Percentiles rank a stretch among this genome's conserved stretches.
Conservation (phyloP, 129 eudicot species). For the Chrysanthemum makinoi region DNA sequence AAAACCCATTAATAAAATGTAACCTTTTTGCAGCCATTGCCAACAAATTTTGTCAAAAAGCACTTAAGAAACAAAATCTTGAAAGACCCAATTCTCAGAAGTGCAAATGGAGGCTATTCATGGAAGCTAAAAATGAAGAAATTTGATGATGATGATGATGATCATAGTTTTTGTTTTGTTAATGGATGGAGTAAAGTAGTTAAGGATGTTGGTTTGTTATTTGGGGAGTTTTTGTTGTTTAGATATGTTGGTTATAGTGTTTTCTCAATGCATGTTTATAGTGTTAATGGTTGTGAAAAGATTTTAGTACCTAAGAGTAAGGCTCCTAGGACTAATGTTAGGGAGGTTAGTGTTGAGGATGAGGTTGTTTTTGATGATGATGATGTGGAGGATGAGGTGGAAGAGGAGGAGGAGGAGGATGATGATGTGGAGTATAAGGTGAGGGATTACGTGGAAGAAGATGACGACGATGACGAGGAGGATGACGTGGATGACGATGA, state of each 20-base stretch:
- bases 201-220: conserved; percentile 16
- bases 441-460: background rate
- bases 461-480: background rate
- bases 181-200: conserved; percentile 24
- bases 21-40: conserved; percentile 8
- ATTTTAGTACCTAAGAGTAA: background rate
- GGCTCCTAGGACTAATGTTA: background rate
- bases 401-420: background rate
- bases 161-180: background rate
- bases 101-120: conserved; percentile 16
- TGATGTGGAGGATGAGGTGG: background rate
- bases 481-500: background rate
- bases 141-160: background rate
- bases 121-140: conserved; percentile 14
- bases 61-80: conserved; percentile 17
- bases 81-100: background rate
- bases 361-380: background rate
- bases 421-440: too few species aligned
- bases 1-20: too few species aligned
- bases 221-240: conserved; percentile 28
- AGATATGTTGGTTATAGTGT: conserved; percentile 10
- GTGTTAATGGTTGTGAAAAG: conserved; percentile 26
- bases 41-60: conserved; percentile 6
- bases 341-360: background rate
- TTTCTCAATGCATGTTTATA: conserved; percentile 8